Base-by-base conservation (phyloP, 305 asterid genomes). In the Fraxinus latifolia region DNA sequence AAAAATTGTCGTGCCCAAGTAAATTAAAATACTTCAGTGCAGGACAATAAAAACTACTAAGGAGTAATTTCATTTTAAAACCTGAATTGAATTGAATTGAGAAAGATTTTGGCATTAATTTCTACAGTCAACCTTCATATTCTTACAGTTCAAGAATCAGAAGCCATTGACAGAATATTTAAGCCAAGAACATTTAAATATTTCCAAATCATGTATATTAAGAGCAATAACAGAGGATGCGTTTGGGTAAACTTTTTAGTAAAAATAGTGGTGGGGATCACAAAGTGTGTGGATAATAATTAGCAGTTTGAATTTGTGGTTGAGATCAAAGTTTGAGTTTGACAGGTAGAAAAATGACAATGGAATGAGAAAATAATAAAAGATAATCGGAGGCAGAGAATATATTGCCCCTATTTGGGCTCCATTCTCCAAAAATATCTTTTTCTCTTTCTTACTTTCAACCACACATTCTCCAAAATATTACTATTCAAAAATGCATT, bases 31-130 rank as follows among this genome's bases (percentile, higher is more conserved):
- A 81, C 62, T 65, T 39, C 21, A 53, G 53, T 79, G 42, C 1
- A 60, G 62, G 74, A 53, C 11, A 75, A 85, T 11, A 39, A 53
- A 47, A 78, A 68, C 65, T 39, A 25, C 72, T 71, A 21, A 82
- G 31, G 29, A 19, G 76, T 32, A 33, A 74, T 44, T 80, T 25
- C 83, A 74, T 65, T 68, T 33, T 71, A 77, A 79, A 77, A 75
- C 42, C 53, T 75, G 42, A 70, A 75, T 78, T 31, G 71, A 71
- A 62, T 19, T 62, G 65, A n/a, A 4, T 53, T 15, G 72, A 25
- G 74, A 82, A 55, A 73, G 33, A 42, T 19, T 21, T 39, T 29
- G 8, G 14, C 55, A 55, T 50, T 75, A 74, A 31, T 33, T 78
- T 71, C 29, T 39, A 77, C 21, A 34, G 36, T 74, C 37, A 73